Evolutionary conservation across 192 early-diverging fungal species (phyloP), one percentile per base, ranked within the genome.

Genomic region (Umbelopsis sp.): DNA sequence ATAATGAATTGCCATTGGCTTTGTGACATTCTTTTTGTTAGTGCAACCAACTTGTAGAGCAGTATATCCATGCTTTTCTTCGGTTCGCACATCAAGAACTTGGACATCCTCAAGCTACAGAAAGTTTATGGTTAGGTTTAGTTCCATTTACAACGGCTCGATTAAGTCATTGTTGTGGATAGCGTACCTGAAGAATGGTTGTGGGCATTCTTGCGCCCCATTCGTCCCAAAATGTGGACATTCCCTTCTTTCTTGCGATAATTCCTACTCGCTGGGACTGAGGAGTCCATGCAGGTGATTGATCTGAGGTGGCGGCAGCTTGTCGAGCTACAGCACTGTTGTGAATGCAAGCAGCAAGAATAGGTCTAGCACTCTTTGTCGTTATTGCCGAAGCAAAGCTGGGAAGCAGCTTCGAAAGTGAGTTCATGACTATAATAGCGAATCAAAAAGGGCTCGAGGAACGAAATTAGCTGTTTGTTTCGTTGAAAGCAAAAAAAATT

Each of bases 161-260:
- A 0, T 15, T 18, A 33, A 1, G 33, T 61, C 9, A 18, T 33
- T 18, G 15, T 30, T 25, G 10, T 66, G 18, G 45, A 33, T 13
- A 49, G 1, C 27, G 48, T 64, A 94, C 90, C 86, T 95, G 89
- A 33, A 95, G 73, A 47, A 99, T 83, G 20, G 97, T 99, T 8
- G 95, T 93, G 22, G 96, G 95, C 35, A 94, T 88, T 74, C 93
- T 85, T 16, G 86, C 87, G 45, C 96, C 97, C 89, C 92, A 95
- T 71, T 96, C 95, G 81, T 95, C 91, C 94, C 94, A 99, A 71
- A 95, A 80, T 15, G 89, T 88, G 16, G 91, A 91, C 96, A 97
- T 99, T n/a, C 97, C 97, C 84, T 90, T 88, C 80, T 99, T 99
- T 71, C 85, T 80, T 37, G 89, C 97, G 68, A 99, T 88, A 10